A percentile compares a stretch with the other conserved stretches of the same genome.
Conservation (phyloP, 108 stramenopile genomes). For the Cyclostephanos invisitatus region DNA sequence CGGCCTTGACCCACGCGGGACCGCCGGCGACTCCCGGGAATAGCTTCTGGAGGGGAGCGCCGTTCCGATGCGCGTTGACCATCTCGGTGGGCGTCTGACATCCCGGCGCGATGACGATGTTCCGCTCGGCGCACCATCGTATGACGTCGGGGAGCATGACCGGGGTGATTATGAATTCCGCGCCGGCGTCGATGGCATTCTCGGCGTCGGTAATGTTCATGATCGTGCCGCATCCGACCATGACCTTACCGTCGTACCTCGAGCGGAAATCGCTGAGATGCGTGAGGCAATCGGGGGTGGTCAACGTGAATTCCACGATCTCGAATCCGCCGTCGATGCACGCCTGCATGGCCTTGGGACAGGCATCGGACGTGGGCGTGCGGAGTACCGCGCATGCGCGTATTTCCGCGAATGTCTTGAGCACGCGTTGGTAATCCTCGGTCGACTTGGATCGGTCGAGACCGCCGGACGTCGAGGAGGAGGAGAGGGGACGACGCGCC, state of each 20-base stretch:
- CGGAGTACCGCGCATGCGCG: conserved; percentile 86
- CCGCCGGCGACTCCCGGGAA: conserved; percentile 89
- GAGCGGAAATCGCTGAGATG: conserved; percentile 71
- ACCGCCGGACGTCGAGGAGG: no score
- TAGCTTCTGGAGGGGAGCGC: conserved; percentile 86
- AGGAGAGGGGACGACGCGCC: conserved; percentile 22
- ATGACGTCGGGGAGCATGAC: conserved; percentile 87
- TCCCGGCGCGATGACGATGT: conserved; percentile 83
- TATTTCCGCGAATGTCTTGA: conserved; percentile 72
- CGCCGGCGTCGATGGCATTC: conserved; percentile 75
- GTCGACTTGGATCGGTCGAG: conserved; percentile 60
- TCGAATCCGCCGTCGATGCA: conserved; percentile 90
- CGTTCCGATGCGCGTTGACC: conserved; percentile 68
- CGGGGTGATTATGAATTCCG: conserved; percentile 84
- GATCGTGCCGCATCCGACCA: conserved; percentile 89
- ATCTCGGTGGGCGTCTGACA: conserved; percentile 88
- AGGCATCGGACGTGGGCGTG: conserved; percentile 79
- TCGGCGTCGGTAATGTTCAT: conserved; percentile 71
- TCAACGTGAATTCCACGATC: conserved; percentile 85
- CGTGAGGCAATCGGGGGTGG: conserved; percentile 79
- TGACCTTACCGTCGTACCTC: conserved; percentile 87
- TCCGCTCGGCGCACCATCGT: conserved; percentile 73
- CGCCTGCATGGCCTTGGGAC: conserved; percentile 89
- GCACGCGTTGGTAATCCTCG: conserved; percentile 71
- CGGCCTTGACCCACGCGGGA: conserved; percentile 85